Evolutionary conservation across 2,329 filamentous ascomycete species (phyloP), one percentile per base, ranked within the genome.

Genomic region (Acephala macrosclerotiorum): DNA sequence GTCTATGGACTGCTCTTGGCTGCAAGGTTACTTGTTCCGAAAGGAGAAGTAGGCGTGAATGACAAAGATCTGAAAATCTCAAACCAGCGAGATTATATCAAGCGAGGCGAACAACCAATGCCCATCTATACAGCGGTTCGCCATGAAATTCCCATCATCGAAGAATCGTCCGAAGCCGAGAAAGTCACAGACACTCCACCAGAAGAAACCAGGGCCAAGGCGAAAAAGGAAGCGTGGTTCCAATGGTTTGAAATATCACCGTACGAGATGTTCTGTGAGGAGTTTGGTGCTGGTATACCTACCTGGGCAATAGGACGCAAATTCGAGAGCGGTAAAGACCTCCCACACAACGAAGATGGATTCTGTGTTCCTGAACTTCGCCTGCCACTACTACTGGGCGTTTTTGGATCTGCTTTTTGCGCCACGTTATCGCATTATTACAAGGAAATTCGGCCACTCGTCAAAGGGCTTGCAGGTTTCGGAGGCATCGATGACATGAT

Each of bases 231-330:
- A 74, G 85, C 93, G 2, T 98, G 94, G 92, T 99, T 98, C 73
- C 95, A 99, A 74, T 98, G 96, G 95, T 97, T 96, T 72, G 96
- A 99, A 75, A 91, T 95, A 73, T 96, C 93, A 0, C 95, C 95
- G 0, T 97, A 96, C 75, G 95, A 98, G 77, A 91, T 97, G 76
- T 97, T 96, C 78, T 97, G 94, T 72, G 95, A 98, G 78, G 95
- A 97, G 75, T 89, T 97, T 59, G 86, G 86, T 26, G 94, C 95
- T 1, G 95, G 96, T 2, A 97, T 99, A 67, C 96, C 96, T 0
- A 97, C 93, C 0, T 99, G 95, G 94, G 92, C 94, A 7, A 82
- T 98, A 66, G 96, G 96, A 2, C 87, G 96, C 55, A 89, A 86
- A 65, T 99, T 97, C 77, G 82, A 91, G 38, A 84, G 87, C 45